Conservation (phyloP, 495 filamentous ascomycete genomes). For the Hypoxylon crocopeplum region DNA sequence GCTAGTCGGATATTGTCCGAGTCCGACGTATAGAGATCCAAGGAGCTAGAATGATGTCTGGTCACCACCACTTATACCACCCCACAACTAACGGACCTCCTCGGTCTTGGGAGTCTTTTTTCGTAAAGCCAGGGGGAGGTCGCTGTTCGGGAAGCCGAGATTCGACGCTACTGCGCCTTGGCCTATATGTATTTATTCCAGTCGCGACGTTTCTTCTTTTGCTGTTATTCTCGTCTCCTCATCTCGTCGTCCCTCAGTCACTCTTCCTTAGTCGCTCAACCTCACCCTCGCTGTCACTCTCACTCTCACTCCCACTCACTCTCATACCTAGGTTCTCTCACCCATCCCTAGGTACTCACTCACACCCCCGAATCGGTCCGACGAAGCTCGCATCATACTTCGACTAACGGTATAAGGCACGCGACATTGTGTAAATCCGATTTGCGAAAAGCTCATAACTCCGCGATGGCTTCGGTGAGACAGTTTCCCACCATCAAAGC, state of each 20-base stretch:
- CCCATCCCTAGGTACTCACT: neutral
- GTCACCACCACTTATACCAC: conserved; percentile 23
- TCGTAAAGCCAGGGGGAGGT: conserved; percentile 3
- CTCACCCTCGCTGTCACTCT: neutral
- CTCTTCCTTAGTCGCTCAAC: too few species aligned
- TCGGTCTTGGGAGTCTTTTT: conserved; percentile 18
- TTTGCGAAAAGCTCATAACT: conserved; percentile 2
- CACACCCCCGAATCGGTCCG: neutral
- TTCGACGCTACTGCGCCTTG: conserved; percentile 14
- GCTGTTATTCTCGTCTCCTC: neutral
- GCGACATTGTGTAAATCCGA: neutral
- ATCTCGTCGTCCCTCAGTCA: conserved; percentile 8
- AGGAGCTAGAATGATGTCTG: conserved; percentile 24
- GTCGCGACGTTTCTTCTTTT: conserved; percentile 2
- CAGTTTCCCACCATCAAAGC: conserved; percentile 78
- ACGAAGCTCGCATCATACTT: neutral
- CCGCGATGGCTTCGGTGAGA: conserved; percentile 52
- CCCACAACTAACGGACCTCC: conserved; percentile 18
- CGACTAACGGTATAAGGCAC: neutral
- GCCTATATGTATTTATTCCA: conserved; percentile 21
- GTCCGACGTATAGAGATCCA: conserved; percentile 1
- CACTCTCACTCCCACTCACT: neutral
- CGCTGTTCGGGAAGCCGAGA: conserved; percentile 34
- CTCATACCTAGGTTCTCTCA: neutral
- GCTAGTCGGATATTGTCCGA: conserved; percentile 3